Percentiles rank a stretch among this genome's conserved stretches.
These are phyloP conservation scores for Arthrobotrys sphaeroides DNA, from an alignment of 2,329 filamentous ascomycete genomes.

Conservation along the genomic window DNA sequence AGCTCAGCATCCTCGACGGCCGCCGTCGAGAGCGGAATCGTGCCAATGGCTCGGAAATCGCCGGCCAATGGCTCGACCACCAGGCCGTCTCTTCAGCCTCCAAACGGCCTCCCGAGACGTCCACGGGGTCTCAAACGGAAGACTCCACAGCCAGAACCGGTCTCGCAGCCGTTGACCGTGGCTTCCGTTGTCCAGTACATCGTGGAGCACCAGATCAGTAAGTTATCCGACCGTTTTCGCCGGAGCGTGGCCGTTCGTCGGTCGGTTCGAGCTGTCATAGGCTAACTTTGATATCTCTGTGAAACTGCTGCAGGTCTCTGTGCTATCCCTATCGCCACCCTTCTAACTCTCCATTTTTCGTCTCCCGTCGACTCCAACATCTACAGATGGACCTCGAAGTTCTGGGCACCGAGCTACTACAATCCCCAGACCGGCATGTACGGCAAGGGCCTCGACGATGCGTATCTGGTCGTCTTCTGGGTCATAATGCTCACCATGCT, in stretches of 20 bases:
- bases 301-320: conserved; percentile 73
- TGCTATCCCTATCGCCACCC: conserved; percentile 82
- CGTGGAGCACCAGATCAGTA: conserved; percentile 63
- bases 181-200: conserved; percentile 58
- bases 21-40: conserved; percentile 20
- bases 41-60: conserved; percentile 47
- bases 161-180: conserved; percentile 37
- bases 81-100: conserved; percentile 34
- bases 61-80: conserved; percentile 22
- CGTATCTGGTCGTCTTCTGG: conserved; percentile 78
- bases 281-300: conserved; percentile 18
- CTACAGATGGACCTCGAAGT: conserved; percentile 80
- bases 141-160: conserved; percentile 35
- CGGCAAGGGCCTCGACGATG: conserved; percentile 79
- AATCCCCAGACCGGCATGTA: conserved; percentile 76
- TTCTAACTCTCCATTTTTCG: conserved; percentile 81
- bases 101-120: conserved; percentile 32
- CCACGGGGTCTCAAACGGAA: conserved; percentile 26
- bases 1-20: conserved; percentile 34
- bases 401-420: conserved; percentile 86
- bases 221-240: conserved; percentile 16
- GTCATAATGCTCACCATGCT: conserved; percentile 87
- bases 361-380: conserved; percentile 75
- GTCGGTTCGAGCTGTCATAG: background rate
- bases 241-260: background rate